Conservation (phyloP, 2,329 filamentous ascomycete species). For the Xenoacremonium recifei region DNA sequence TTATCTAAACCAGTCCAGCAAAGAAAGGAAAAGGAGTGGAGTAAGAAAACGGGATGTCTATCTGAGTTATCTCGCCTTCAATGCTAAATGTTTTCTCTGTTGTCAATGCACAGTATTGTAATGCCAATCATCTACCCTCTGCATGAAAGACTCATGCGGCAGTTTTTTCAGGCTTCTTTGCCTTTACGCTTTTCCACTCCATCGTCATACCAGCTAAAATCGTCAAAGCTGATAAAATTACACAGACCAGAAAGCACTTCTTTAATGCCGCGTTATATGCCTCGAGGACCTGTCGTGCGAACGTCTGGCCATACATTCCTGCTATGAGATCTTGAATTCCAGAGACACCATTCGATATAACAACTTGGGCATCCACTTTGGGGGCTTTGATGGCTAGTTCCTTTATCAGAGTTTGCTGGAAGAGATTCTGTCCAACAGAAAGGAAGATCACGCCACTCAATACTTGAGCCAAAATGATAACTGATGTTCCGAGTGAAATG, state of each 20-base stretch:
- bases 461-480: conserved; percentile 12
- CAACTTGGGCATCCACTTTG: not conserved
- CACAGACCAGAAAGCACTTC: conserved; percentile 6
- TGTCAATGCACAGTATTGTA: too few species aligned
- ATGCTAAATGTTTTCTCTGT: too few species aligned
- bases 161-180: too few species aligned
- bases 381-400: conserved; percentile 1
- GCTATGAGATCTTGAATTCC: not conserved
- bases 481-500: conserved; percentile 12
- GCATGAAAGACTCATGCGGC: too few species aligned
- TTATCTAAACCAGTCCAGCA: too few species aligned
- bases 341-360: conserved; percentile 3
- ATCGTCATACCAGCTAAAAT: conserved; percentile 5
- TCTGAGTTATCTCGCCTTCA: too few species aligned
- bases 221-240: conserved; percentile 8
- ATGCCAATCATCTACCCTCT: too few species aligned
- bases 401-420: conserved; percentile 11
- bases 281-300: not conserved
- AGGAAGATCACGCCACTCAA: conserved; percentile 15
- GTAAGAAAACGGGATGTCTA: too few species aligned
- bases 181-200: conserved; percentile 13
- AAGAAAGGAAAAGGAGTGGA: too few species aligned
- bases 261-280: conserved; percentile 3
- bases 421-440: conserved; percentile 14
- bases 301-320: conserved; percentile 1